Evolutionary conservation across 495 filamentous ascomycete genomes (phyloP).

Genomic region (Penicillium egyptiacum): DNA sequence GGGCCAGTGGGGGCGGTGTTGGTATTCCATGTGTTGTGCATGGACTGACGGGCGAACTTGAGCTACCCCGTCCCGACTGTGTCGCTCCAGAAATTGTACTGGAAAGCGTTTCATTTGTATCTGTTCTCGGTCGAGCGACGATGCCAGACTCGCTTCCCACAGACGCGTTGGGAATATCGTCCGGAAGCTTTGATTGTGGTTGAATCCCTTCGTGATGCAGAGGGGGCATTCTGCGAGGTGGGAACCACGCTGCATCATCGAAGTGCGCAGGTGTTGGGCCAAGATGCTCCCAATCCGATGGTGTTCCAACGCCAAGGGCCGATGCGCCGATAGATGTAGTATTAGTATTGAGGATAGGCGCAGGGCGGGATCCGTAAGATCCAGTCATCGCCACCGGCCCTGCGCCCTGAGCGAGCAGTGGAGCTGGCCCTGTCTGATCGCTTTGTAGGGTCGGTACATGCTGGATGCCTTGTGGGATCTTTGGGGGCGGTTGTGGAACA

Average conservation of each 20-base stretch:
- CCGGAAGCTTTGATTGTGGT: conserved; percentile 16
- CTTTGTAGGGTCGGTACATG: conserved; percentile 22
- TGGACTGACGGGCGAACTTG: conserved; percentile 31
- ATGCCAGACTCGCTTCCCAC: neutral
- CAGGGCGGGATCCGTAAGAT: conserved; percentile 19
- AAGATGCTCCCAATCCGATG: conserved; percentile 63
- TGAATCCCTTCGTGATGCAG: conserved; percentile 13
- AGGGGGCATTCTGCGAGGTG: conserved; percentile 19
- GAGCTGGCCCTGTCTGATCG: conserved; percentile 16
- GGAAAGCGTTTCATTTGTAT: conserved; percentile 11
- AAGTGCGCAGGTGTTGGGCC: conserved; percentile 34
- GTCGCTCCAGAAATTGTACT: conserved; percentile 1
- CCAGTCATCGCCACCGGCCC: conserved; percentile 23
- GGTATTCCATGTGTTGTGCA: conserved; percentile 18
- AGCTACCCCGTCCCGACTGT: conserved; percentile 5
- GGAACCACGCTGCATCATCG: conserved; percentile 36
- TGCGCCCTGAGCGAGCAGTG: conserved; percentile 21
- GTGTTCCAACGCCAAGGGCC: conserved; percentile 52
- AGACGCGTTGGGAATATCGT: conserved; percentile 11
- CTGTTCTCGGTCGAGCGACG: conserved; percentile 8
- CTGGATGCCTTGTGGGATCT: conserved; percentile 40
- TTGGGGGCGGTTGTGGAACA: conserved; percentile 45
- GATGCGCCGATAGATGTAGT: conserved; percentile 33
- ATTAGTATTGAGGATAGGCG: conserved; percentile 17
- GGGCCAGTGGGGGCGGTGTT: conserved; percentile 20